Evolutionary conservation across 257 asterid genomes (phyloP).

Genomic region (Scutellaria barbata): DNA sequence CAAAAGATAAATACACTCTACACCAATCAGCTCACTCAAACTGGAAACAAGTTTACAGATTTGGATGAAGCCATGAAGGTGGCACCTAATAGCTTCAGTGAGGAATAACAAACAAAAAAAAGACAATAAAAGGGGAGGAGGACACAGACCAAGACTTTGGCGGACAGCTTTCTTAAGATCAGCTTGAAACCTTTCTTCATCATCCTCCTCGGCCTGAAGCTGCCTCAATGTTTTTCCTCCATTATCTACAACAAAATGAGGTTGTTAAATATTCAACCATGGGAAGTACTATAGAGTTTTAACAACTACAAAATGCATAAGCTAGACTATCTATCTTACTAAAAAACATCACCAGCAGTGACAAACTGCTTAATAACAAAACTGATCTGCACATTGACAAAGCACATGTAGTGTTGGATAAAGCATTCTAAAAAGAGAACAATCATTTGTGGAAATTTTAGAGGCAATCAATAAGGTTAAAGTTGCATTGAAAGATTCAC

Average conservation of each 20-base stretch:
- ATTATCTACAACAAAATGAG: slow-evolving; percentile 45
- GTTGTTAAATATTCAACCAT: slow-evolving; percentile 29
- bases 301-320: slow-evolving; percentile 11
- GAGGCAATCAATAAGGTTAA: too few relatives aligned
- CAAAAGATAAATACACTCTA: slow-evolving; percentile 13
- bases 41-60: slow-evolving; percentile 9
- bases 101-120: slow-evolving; percentile 30
- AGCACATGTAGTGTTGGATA: background rate
- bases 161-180: slow-evolving; percentile 88
- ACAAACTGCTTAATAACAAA: slow-evolving; percentile 1
- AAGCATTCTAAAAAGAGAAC: slow-evolving; percentile 31
- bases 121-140: slow-evolving; percentile 23
- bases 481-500: too few relatives aligned
- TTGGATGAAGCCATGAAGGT: background rate
- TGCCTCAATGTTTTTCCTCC: slow-evolving; percentile 69
- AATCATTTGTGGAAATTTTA: background rate
- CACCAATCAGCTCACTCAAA: slow-evolving; percentile 19
- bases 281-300: slow-evolving; percentile 26
- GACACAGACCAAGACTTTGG: slow-evolving; percentile 81
- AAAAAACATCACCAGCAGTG: slow-evolving; percentile 12
- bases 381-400: slow-evolving; percentile 3
- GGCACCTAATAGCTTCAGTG: background rate
- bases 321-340: slow-evolving; percentile 13
- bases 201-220: slow-evolving; percentile 80
- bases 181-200: slow-evolving; percentile 92